A percentile compares a stretch with the other conserved stretches of the same genome.
Conservation (phyloP, 352 stramenopile species). For the Porosira glacialis region DNA sequence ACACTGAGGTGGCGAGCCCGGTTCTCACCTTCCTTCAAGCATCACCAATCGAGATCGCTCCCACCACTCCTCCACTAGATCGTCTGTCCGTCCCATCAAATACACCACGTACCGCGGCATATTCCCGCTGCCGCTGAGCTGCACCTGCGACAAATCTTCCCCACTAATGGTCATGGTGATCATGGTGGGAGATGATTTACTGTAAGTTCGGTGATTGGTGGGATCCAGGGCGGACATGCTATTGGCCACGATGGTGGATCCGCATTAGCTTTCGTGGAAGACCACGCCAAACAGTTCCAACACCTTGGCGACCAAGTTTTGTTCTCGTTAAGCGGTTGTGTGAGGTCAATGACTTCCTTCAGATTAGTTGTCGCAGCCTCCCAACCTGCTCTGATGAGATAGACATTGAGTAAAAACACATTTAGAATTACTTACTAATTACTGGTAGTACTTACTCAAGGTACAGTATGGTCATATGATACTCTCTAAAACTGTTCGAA, state of each 20-base stretch:
- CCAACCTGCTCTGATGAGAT: no score
- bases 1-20: slow-evolving; percentile 68
- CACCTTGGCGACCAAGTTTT: slow-evolving; percentile 32
- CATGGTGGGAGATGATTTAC: slow-evolving; percentile 54
- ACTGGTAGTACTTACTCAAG: no score
- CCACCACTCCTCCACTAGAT: slow-evolving; percentile 72
- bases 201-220: slow-evolving; percentile 61
- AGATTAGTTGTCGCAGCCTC: no score
- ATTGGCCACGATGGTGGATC: slow-evolving; percentile 84
- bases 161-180: slow-evolving; percentile 45
- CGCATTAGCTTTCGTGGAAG: slow-evolving; percentile 85
- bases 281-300: slow-evolving; percentile 77
- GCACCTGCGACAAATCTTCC: slow-evolving; percentile 52
- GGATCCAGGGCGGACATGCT: slow-evolving; percentile 72
- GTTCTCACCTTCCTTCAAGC: slow-evolving; percentile 76
- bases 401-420: no score
- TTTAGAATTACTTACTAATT: no score
- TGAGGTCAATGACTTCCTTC: slow-evolving; percentile 49
- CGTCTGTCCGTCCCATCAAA: slow-evolving; percentile 77
- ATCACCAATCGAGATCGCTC: slow-evolving; percentile 80
- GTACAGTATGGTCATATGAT: no score
- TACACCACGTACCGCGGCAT: slow-evolving; percentile 81
- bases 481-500: no score
- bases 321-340: slow-evolving; percentile 43
- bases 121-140: slow-evolving; percentile 19